These are phyloP conservation scores for Spiraea crenata DNA, from an alignment of 331 rosid species.

Conservation along the genomic window DNA sequence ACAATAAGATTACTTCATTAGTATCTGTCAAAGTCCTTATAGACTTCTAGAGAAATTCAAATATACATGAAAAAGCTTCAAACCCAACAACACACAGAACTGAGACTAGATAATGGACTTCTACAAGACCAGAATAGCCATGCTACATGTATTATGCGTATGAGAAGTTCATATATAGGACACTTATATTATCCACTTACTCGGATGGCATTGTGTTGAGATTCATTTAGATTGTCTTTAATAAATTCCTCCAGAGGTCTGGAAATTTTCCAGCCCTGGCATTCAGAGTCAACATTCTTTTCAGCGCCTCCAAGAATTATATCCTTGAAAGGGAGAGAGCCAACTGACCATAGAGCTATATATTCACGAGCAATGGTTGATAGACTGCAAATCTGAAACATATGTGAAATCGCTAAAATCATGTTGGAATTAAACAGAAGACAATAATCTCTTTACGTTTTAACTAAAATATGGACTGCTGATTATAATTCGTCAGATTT, in stretches of 20 bases:
- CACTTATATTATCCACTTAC: slow-evolving; percentile 36
- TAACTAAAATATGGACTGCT: background rate
- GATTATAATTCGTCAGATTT: background rate
- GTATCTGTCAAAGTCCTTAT: background rate
- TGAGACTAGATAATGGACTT: background rate
- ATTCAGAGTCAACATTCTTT: slow-evolving; percentile 40
- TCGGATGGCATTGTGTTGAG: slow-evolving; percentile 77
- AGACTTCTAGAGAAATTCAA: background rate
- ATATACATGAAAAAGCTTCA: background rate
- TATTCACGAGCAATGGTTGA: slow-evolving; percentile 89
- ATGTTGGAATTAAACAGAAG: slow-evolving; percentile 12
- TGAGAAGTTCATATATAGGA: background rate
- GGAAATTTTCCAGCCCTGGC: slow-evolving; percentile 73
- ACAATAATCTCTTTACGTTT: slow-evolving; percentile 8
- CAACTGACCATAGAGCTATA: slow-evolving; percentile 60
- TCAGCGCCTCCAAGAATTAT: slow-evolving; percentile 60
- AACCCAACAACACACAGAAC: background rate
- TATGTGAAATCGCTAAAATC: slow-evolving; percentile 13
- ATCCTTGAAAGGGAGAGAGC: slow-evolving; percentile 72
- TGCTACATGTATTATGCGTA: background rate
- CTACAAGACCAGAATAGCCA: background rate
- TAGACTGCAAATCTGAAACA: slow-evolving; percentile 79
- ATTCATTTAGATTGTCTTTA: slow-evolving; percentile 64
- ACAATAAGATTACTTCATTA: slow-evolving; percentile 22
- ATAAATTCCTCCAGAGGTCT: slow-evolving; percentile 57